These are phyloP conservation scores for Amylocarpus encephaloides DNA, from an alignment of 2,329 filamentous ascomycete species.

Conservation along the genomic window DNA sequence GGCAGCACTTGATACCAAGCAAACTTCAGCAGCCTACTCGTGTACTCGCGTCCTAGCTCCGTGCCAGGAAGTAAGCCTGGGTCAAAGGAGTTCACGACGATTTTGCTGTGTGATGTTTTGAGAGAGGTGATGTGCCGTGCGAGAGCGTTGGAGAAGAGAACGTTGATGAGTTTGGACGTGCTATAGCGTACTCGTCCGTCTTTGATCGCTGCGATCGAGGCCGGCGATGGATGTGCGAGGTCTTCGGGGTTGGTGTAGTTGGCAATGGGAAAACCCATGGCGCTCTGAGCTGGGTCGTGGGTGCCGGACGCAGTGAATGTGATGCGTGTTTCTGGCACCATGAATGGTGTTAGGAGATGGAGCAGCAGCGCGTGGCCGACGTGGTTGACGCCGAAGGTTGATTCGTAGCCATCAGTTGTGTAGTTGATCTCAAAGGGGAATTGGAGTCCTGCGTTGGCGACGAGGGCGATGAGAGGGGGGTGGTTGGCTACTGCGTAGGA, in stretches of 20 bases:
- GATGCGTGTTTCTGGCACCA: constrained; percentile 37
- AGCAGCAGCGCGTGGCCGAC: constrained; percentile 46
- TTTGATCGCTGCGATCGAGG: constrained; percentile 22
- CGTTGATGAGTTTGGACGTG: constrained; percentile 41
- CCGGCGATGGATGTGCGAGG: constrained; percentile 36
- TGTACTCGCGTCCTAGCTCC: constrained; percentile 34
- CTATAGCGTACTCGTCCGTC: constrained; percentile 37
- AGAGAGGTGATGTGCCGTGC: constrained; percentile 29
- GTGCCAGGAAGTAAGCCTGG: constrained; percentile 45
- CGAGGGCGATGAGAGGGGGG: constrained; percentile 38
- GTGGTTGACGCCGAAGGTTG: constrained; percentile 44
- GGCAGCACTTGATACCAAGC: constrained; percentile 35
- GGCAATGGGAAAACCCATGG: constrained; percentile 36
- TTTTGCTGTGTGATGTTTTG: constrained; percentile 20
- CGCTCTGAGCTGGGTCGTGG: constrained; percentile 41
- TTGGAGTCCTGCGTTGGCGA: constrained; percentile 44
- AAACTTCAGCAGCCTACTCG: constrained; percentile 25
- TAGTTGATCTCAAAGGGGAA: constrained; percentile 33
- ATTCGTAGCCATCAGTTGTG: constrained; percentile 39
- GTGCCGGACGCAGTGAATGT: constrained; percentile 40
- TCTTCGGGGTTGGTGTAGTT: constrained; percentile 39
- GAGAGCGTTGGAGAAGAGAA: constrained; percentile 44
- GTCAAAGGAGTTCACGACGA: constrained; percentile 39
- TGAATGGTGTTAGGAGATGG: constrained; percentile 38
- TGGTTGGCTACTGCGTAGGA: constrained; percentile 31